Conservation (phyloP, 164 flowering plant genomes). For the Liquidambar formosana region DNA sequence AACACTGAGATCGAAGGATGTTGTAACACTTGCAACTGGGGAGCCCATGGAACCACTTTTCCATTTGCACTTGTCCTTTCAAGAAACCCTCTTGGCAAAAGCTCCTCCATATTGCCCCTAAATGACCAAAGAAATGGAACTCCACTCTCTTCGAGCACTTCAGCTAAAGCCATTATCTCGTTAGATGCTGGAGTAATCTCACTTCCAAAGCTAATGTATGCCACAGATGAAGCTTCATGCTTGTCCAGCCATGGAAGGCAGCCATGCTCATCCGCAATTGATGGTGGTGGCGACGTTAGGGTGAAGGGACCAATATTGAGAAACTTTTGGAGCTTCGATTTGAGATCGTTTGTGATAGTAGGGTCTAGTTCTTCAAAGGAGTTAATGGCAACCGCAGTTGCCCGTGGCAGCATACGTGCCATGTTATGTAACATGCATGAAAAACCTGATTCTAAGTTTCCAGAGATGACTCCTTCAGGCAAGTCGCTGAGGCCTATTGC, state of each 20-base stretch:
- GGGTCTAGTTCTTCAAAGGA: constrained; percentile 46
- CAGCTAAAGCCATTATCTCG: constrained; percentile 37
- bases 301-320: constrained; percentile 43
- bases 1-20: constrained; percentile 36
- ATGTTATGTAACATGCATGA: constrained; percentile 25
- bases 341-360: constrained; percentile 8
- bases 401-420: constrained; percentile 32
- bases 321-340: constrained; percentile 23
- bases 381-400: constrained; percentile 35
- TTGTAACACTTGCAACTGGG: constrained; percentile 33
- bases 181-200: constrained; percentile 28
- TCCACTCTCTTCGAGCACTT: constrained; percentile 25
- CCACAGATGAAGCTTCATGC: too few species aligned
- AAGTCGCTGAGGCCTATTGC: constrained; percentile 19
- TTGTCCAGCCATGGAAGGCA: constrained; percentile 44
- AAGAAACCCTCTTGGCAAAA: constrained; percentile 27
- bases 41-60: constrained; percentile 48
- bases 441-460: constrained; percentile 18
- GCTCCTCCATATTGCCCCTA: constrained; percentile 14
- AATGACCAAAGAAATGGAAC: too few species aligned
- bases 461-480: constrained; percentile 27
- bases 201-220: constrained; percentile 45
- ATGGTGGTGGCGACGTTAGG: constrained; percentile 7
- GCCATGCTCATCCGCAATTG: constrained; percentile 13
- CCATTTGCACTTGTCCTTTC: constrained; percentile 22